These are phyloP conservation scores for Coemansia sp. DNA, from an alignment of 192 early-diverging fungal genomes.

Conservation along the genomic window DNA sequence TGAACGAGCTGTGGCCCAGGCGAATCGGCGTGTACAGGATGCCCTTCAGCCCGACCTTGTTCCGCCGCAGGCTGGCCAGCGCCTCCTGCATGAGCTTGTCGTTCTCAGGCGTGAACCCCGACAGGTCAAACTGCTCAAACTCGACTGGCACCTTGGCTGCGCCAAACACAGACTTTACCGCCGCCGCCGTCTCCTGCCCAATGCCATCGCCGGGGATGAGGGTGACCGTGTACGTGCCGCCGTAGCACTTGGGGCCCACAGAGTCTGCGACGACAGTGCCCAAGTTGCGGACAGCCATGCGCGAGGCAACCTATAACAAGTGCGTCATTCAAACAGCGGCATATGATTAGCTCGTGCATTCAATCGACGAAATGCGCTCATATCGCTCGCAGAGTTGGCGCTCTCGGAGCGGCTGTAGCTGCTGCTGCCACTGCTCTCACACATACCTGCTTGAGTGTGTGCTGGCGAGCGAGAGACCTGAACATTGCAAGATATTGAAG, in stretches of 20 bases:
- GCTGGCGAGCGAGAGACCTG: constrained; percentile 43
- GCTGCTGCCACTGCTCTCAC: too few species aligned
- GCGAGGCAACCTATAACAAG: constrained; percentile 44
- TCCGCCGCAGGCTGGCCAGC: constrained; percentile 87
- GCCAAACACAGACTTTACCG: constrained; percentile 94
- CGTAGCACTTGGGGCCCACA: constrained; percentile 69
- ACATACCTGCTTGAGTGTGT: constrained; percentile 51
- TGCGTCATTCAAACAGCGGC: not conserved
- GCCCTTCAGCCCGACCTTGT: constrained; percentile 99
- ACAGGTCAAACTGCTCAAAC: constrained; percentile 97
- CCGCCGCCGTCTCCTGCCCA: constrained; percentile 87
- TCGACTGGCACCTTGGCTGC: constrained; percentile 93
- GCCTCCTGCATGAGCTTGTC: constrained; percentile 87
- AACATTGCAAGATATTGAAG: constrained; percentile 25
- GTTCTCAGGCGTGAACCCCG: constrained; percentile 85
- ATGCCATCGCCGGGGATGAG: constrained; percentile 99
- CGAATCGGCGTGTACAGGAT: constrained; percentile 87
- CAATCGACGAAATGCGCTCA: not conserved
- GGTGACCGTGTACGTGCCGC: constrained; percentile 94
- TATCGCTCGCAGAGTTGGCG: not conserved
- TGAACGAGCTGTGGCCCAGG: constrained; percentile 92
- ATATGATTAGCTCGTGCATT: not conserved
- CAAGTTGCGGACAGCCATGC: constrained; percentile 50
- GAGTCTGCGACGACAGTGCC: constrained; percentile 54
- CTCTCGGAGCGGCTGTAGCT: too few species aligned